Conservation (phyloP, 306 rosid species). For the Rubus idaeus region DNA sequence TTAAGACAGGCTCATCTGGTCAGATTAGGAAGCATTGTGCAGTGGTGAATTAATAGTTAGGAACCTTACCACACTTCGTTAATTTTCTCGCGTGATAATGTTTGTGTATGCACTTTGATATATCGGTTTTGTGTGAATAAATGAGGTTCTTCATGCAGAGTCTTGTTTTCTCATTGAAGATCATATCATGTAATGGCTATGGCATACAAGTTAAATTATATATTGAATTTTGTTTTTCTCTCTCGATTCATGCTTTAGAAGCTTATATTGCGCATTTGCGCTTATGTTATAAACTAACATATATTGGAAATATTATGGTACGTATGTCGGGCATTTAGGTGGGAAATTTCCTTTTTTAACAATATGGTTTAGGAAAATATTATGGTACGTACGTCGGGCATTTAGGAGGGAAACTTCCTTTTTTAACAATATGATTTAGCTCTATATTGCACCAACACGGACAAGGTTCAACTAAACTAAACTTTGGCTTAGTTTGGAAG, state of each 20-base stretch:
- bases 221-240: not conserved
- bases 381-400: not conserved
- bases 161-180: not conserved
- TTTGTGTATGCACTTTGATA: not conserved
- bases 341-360: not conserved
- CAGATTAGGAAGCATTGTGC: constrained; percentile 83
- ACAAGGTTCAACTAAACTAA: too few species aligned
- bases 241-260: not conserved
- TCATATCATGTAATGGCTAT: not conserved
- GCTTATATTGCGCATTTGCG: not conserved
- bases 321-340: not conserved
- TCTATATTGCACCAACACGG: too few species aligned
- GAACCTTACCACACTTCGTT: not conserved
- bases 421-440: not conserved
- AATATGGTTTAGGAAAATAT: not conserved
- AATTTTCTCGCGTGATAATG: not conserved
- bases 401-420: not conserved
- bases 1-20: constrained; percentile 76
- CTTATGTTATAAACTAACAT: not conserved
- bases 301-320: not conserved
- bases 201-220: not conserved
- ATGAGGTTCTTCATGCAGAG: not conserved
- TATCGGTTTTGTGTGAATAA: not conserved
- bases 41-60: constrained; percentile 56
- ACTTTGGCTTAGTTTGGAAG: not conserved